These are phyloP conservation scores for Calonectria pseudoturangicola DNA, from an alignment of 2,329 filamentous ascomycete genomes.

Conservation along the genomic window DNA sequence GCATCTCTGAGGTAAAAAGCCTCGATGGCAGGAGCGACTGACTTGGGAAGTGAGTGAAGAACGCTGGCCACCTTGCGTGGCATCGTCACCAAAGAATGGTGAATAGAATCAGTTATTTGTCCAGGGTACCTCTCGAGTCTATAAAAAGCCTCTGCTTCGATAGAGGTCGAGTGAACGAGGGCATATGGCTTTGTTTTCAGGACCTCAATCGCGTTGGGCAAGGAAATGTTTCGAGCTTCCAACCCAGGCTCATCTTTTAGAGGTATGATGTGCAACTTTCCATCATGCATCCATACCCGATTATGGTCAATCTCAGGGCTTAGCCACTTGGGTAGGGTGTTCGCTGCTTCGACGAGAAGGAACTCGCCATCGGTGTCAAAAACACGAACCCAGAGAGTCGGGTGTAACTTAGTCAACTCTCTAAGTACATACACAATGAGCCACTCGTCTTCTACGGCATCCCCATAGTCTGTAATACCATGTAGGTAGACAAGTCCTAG, in stretches of 20 bases:
- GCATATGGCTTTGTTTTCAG: slow-evolving; percentile 74
- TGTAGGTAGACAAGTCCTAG: slow-evolving; percentile 77
- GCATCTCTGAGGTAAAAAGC: slow-evolving; percentile 95
- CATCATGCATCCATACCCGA: slow-evolving; percentile 90
- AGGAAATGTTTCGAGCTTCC: slow-evolving; percentile 70
- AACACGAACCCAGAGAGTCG: slow-evolving; percentile 86
- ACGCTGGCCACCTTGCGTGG: slow-evolving; percentile 89
- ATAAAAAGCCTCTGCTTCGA: slow-evolving; percentile 94
- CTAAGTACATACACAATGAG: slow-evolving; percentile 92
- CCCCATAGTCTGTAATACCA: slow-evolving; percentile 90
- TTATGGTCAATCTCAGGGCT: slow-evolving; percentile 93
- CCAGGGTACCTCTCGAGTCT: slow-evolving; percentile 88
- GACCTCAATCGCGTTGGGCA: slow-evolving; percentile 78
- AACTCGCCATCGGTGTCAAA: slow-evolving; percentile 96
- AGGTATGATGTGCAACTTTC: slow-evolving; percentile 84
- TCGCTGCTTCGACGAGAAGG: slow-evolving; percentile 93
- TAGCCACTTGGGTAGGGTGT: slow-evolving; percentile 90
- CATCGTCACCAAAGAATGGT: slow-evolving; percentile 82
- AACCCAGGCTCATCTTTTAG: slow-evolving; percentile 59
- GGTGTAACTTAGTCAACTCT: slow-evolving; percentile 84
- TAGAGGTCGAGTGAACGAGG: slow-evolving; percentile 81
- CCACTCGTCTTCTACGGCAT: slow-evolving; percentile 98
- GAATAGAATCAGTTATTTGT: slow-evolving; percentile 84
- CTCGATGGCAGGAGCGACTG: slow-evolving; percentile 89
- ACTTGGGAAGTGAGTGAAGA: slow-evolving; percentile 83